A percentile compares a stretch with the other conserved stretches of the same genome.
phyloP scores from a whole-genome alignment of 1,284 basidiomycete species.

The Thecaphora thlaspeos region DNA sequence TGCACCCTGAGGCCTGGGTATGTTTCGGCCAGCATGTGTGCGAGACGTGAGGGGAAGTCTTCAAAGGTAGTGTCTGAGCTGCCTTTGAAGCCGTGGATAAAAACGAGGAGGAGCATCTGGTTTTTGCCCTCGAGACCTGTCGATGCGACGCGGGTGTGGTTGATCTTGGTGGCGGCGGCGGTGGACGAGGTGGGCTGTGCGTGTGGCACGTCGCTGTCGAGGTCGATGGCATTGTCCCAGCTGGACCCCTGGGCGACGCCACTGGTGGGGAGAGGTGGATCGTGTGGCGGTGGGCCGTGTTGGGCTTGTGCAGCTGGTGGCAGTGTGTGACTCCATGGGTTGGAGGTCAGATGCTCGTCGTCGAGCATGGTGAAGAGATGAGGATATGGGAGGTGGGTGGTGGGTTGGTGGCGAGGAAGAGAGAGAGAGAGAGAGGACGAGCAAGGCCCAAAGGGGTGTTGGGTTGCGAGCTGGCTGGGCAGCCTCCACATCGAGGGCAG shows the following conservation, averaged over 20 bases:
- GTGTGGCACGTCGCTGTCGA: slow-evolving; percentile 23
- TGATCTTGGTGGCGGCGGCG: neutral
- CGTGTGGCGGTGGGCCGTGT: no score
- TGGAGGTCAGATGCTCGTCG: neutral
- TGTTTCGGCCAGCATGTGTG: slow-evolving; percentile 68
- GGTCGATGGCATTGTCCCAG: slow-evolving; percentile 11
- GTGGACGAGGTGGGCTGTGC: slow-evolving; percentile 4
- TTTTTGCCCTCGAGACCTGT: slow-evolving; percentile 26
- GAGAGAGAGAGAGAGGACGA: no score
- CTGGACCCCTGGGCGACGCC: neutral
- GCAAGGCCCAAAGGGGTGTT: no score
- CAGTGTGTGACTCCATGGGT: neutral
- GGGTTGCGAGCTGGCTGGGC: no score
- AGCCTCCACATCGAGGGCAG: no score
- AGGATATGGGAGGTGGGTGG: neutral
- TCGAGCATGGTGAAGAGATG: neutral
- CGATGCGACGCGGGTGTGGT: slow-evolving; percentile 1
- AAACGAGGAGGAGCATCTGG: slow-evolving; percentile 38
- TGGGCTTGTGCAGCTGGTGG: no score
- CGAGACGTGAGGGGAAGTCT: slow-evolving; percentile 72
- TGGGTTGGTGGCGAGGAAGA: neutral
- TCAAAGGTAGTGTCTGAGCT: slow-evolving; percentile 72
- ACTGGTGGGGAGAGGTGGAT: neutral
- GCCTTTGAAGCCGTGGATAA: slow-evolving; percentile 65
- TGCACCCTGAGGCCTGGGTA: slow-evolving; percentile 66